Base-by-base conservation (phyloP, 2,329 filamentous ascomycete species). In the Aspergillus caelatus region DNA sequence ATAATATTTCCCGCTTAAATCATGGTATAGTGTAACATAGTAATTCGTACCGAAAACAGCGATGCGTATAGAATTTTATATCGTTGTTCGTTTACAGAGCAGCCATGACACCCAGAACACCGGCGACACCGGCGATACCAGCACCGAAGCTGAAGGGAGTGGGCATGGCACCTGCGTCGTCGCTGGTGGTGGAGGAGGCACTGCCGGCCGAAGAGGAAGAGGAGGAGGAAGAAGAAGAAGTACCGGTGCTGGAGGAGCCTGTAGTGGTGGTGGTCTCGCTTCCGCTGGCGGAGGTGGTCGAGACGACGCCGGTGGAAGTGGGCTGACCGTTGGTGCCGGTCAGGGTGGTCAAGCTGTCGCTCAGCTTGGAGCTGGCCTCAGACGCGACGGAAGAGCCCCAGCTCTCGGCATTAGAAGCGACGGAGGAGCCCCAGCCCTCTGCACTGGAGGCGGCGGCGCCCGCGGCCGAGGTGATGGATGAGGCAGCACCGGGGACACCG, bases 101-200 rank as follows among this genome's bases (percentile, higher is more conserved):
- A 64, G 66, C 70, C 71, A 75, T 75, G 36, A 74, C 60, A 59
- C 72, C 72, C 12, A 75, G 57, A 10, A 75, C 57, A 68, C 73
- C 73, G 12, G 70, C 72, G 32, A 74, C 60, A 65, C 70, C 72
- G 21, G 68, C 72, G 45, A 70, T 48, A 21, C 65, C 57, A 3
- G 57, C 41, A 3, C 61, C 58, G 14, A 67, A 60, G 30, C 67
- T 67, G 32, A 72, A 63, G 26, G 70, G 67, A 39, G 69, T 70
- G 16, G 69, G 66, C 45, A 66, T 69, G 45, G 69, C 67, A 41
- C 64, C 67, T 36, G 65, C 66, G 39, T 63, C 71, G 48, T 58
- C 70, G 48, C 67, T 68, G 23, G 59, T 60, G 55, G 66, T 62
- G n/a, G 65, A 57, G 6, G 67, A 60, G 16, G 60, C 45, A 28